A percentile compares a stretch with the other conserved stretches of the same genome.
Conservation (phyloP, 257 asterid genomes). For the Gentiana dahurica region DNA sequence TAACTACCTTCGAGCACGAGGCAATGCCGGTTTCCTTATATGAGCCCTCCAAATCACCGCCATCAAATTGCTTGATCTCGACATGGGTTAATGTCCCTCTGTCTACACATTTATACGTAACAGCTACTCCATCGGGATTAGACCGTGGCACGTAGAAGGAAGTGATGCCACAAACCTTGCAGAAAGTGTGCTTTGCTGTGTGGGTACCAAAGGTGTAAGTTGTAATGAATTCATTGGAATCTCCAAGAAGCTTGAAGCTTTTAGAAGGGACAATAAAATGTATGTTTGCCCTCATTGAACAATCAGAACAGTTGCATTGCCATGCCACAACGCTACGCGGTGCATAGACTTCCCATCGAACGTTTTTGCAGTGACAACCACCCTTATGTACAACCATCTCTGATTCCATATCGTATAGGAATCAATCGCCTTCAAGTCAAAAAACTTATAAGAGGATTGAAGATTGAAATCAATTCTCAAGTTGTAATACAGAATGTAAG, state of each 20-base stretch:
- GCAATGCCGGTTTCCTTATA: constrained; percentile 29
- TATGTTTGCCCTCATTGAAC: constrained; percentile 72
- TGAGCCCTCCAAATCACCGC: constrained; percentile 42
- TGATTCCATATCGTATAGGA: constrained; percentile 23
- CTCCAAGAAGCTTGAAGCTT: constrained; percentile 52
- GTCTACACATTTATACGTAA: constrained; percentile 46
- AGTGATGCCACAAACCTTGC: constrained; percentile 74
- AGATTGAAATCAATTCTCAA: background rate
- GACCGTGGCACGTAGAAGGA: constrained; percentile 80
- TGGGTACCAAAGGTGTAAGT: constrained; percentile 76
- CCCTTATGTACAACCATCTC: constrained; percentile 49
- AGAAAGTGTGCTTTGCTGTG: constrained; percentile 60
- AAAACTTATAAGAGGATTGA: background rate
- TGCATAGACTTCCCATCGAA: constrained; percentile 64
- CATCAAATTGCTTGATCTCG: constrained; percentile 54
- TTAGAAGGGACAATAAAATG: constrained; percentile 56
- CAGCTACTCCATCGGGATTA: constrained; percentile 58
- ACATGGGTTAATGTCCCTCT: constrained; percentile 56
- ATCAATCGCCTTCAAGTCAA: background rate
- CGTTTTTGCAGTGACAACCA: constrained; percentile 77
- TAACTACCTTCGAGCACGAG: constrained; percentile 26
- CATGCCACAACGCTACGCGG: constrained; percentile 49
- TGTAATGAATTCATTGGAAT: constrained; percentile 45
- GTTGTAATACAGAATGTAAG: too few species aligned
- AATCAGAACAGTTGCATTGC: constrained; percentile 70